These are phyloP conservation scores for Fusarium dimerum DNA, from an alignment of 2,329 filamentous ascomycete species.

Conservation along the genomic window DNA sequence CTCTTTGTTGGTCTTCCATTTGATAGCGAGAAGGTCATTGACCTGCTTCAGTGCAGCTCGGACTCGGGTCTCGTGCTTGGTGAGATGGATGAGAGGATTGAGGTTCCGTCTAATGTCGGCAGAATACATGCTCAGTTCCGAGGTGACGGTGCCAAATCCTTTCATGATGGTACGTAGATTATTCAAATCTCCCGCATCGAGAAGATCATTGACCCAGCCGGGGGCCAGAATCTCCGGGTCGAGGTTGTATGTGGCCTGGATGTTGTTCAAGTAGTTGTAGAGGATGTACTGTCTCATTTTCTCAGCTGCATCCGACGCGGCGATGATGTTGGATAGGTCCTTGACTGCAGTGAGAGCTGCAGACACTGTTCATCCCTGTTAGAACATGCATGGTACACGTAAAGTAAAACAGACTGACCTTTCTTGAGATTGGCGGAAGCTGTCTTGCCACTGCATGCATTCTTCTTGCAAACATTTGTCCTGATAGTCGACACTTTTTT, in stretches of 20 bases:
- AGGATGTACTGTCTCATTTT: not conserved
- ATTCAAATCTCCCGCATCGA: not conserved
- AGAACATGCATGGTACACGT: not conserved
- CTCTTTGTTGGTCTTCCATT: constrained; percentile 8
- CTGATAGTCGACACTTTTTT: constrained; percentile 5
- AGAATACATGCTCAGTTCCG: not conserved
- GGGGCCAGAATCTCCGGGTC: not conserved
- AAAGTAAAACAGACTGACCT: not conserved
- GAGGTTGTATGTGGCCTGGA: not conserved
- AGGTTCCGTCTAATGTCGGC: not conserved
- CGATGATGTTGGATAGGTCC: not conserved
- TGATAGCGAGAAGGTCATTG: not conserved
- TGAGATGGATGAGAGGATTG: not conserved
- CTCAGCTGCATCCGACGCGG: not conserved
- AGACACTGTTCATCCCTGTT: not conserved
- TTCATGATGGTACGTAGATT: not conserved
- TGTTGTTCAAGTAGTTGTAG: not conserved
- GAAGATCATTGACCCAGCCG: not conserved
- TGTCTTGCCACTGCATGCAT: constrained; percentile 13
- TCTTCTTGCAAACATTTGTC: constrained; percentile 10
- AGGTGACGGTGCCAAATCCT: not conserved
- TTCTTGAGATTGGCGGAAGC: constrained; percentile 1
- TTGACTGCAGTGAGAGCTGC: not conserved
- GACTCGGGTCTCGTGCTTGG: constrained; percentile 1
- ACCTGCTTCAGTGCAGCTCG: not conserved